Conservation (phyloP, 1,139 yeast genomes). For the Lodderomyces orthopsilosis region DNA sequence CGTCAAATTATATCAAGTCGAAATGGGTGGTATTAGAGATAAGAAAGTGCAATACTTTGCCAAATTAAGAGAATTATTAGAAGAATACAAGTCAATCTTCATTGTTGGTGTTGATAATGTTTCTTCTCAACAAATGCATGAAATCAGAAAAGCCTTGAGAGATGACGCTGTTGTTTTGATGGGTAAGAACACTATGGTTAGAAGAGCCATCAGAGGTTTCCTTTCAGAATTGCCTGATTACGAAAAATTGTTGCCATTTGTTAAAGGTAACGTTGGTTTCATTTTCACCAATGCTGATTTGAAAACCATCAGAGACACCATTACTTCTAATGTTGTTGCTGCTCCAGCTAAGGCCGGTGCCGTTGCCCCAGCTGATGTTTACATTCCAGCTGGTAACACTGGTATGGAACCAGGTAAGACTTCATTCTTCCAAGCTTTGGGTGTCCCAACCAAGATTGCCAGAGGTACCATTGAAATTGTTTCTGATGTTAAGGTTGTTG, state of each 20-base stretch:
- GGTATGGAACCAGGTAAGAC: constrained; percentile 99
- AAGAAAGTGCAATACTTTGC: constrained; percentile 93
- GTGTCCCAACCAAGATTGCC: constrained; percentile 99
- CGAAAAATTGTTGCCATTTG: constrained; percentile 91
- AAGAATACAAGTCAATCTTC: constrained; percentile 97
- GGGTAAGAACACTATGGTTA: constrained; percentile 99
- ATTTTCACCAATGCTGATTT: constrained; percentile 97
- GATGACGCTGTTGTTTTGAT: constrained; percentile 91
- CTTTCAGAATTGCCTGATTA: constrained; percentile 89
- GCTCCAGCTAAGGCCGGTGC: constrained; percentile 99
- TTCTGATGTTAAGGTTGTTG: constrained; percentile 94
- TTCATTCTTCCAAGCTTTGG: constrained; percentile 99
- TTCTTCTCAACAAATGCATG: constrained; percentile 99
- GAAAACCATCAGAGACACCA: constrained; percentile 84
- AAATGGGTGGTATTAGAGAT: constrained; percentile 99
- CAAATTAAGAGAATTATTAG: constrained; percentile 93
- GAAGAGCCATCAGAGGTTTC: constrained; percentile 99
- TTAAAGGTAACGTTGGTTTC: constrained; percentile 99
- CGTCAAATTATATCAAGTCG: constrained; percentile 71
- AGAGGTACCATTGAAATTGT: constrained; percentile 99
- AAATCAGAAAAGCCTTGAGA: constrained; percentile 96
- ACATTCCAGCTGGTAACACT: constrained; percentile 99
- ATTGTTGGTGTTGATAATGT: constrained; percentile 99
- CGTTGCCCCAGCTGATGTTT: constrained; percentile 95
- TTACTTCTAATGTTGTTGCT: constrained; percentile 92